Evolutionary conservation across 768 basidiomycete species (phyloP).

Genomic region (Imleria badia): DNA sequence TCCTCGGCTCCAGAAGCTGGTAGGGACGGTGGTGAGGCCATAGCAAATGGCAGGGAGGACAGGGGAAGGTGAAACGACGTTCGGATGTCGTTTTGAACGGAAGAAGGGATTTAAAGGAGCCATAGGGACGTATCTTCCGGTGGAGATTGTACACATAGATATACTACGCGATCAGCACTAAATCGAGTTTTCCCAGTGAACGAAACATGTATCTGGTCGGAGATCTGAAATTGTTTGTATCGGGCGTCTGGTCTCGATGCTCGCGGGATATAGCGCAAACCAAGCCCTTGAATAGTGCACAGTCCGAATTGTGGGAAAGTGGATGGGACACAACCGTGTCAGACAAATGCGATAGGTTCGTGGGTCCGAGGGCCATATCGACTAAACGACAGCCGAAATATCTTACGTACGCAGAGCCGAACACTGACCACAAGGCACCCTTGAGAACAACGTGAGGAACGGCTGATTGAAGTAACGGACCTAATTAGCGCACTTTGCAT

Average conservation of each 20-base stretch:
- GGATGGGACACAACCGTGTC: constrained; percentile 28
- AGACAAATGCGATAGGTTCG: constrained; percentile 34
- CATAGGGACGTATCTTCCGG: constrained; percentile 28
- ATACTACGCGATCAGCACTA: constrained; percentile 41
- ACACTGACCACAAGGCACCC: constrained; percentile 34
- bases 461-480: constrained; percentile 30
- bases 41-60: constrained; percentile 15
- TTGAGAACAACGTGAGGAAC: constrained; percentile 31
- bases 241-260: constrained; percentile 37
- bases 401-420: constrained; percentile 34
- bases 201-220: constrained; percentile 38
- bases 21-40: constrained; percentile 27
- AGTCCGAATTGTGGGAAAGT: constrained; percentile 35
- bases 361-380: constrained; percentile 40
- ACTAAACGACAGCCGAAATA: constrained; percentile 37
- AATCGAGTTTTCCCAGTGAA: constrained; percentile 36
- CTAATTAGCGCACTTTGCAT: constrained; percentile 36
- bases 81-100: constrained; percentile 23
- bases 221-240: constrained; percentile 36
- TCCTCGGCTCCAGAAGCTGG: constrained; percentile 26
- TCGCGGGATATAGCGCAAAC: constrained; percentile 37
- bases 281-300: constrained; percentile 34
- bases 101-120: constrained; percentile 32
- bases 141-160: constrained; percentile 41
- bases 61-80: constrained; percentile 26